Conservation (phyloP, 1,139 yeast species). For the Scheffersomyces lignicola region DNA sequence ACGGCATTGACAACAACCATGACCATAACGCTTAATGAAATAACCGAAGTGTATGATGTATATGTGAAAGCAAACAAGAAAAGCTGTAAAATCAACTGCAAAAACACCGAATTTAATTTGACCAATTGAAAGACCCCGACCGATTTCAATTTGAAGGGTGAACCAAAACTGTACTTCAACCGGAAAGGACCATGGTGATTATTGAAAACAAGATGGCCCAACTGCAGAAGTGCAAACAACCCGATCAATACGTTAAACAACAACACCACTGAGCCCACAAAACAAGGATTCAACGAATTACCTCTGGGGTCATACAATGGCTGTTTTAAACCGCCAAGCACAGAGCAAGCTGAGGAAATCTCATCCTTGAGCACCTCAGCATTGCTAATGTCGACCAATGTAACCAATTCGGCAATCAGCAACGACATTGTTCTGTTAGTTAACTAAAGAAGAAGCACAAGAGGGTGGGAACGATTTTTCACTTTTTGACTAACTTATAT, state of each 20-base stretch:
- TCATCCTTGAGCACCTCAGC: neutral
- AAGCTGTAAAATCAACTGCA: slow-evolving; percentile 20
- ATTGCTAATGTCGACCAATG: slow-evolving; percentile 1
- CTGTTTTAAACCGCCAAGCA: neutral
- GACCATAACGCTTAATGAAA: slow-evolving; percentile 9
- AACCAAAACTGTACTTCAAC: slow-evolving; percentile 33
- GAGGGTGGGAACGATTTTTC: neutral
- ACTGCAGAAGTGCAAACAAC: slow-evolving; percentile 18
- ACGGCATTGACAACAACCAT: slow-evolving; percentile 14
- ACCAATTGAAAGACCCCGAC: slow-evolving; percentile 28
- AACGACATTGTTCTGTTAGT: neutral
- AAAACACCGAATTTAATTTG: slow-evolving; percentile 22
- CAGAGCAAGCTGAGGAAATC: neutral
- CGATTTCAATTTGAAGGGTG: slow-evolving; percentile 23
- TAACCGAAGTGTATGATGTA: slow-evolving; percentile 9
- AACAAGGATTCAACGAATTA: slow-evolving; percentile 35
- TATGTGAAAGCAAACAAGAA: slow-evolving; percentile 18
- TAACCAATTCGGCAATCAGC: slow-evolving; percentile 2
- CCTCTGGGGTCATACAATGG: slow-evolving; percentile 13
- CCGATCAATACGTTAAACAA: slow-evolving; percentile 13
- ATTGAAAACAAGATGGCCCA: slow-evolving; percentile 14
- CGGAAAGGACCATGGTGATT: slow-evolving; percentile 27
- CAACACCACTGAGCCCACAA: slow-evolving; percentile 23
- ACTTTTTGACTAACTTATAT: no score
- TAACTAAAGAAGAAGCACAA: neutral